Percentiles rank a stretch among this genome's conserved stretches.
phyloP scores from a whole-genome alignment of 805 yeast genomes.

The Candida broadrunensis region DNA sequence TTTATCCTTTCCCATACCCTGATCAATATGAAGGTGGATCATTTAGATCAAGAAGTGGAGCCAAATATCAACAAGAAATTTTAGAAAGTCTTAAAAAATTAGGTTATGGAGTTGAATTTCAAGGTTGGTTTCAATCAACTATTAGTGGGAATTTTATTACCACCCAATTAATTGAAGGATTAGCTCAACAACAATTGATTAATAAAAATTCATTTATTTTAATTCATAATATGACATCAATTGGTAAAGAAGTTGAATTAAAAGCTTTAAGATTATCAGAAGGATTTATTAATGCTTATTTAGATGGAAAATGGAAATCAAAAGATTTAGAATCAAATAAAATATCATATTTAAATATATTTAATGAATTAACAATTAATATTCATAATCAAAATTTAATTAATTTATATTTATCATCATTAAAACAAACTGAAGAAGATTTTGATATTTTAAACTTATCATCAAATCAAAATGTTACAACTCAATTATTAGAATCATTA shows the following conservation, averaged over 20 bases:
- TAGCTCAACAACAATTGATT: slow-evolving; percentile 60
- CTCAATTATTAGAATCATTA: slow-evolving; percentile 56
- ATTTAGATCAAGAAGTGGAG: slow-evolving; percentile 57
- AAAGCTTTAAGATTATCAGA: slow-evolving; percentile 68
- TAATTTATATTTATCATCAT: slow-evolving; percentile 45
- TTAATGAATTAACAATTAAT: slow-evolving; percentile 67
- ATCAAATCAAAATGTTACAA: slow-evolving; percentile 42
- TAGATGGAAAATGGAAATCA: slow-evolving; percentile 62
- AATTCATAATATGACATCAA: slow-evolving; percentile 69
- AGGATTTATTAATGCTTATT: slow-evolving; percentile 53
- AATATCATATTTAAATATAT: slow-evolving; percentile 61
- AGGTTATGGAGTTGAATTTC: slow-evolving; percentile 64
- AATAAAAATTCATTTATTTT: slow-evolving; percentile 55
- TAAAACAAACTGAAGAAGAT: slow-evolving; percentile 14
- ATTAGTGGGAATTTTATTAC: slow-evolving; percentile 68
- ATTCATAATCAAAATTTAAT: slow-evolving; percentile 69
- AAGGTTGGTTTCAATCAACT: slow-evolving; percentile 81
- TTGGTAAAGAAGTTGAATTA: slow-evolving; percentile 62
- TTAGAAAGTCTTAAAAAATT: slow-evolving; percentile 58
- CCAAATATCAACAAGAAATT: slow-evolving; percentile 66
- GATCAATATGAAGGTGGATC: slow-evolving; percentile 66
- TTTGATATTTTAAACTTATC: slow-evolving; percentile 39
- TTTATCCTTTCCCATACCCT: slow-evolving; percentile 66
- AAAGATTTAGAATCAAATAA: slow-evolving; percentile 59
- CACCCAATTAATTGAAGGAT: slow-evolving; percentile 62